Base-by-base conservation (phyloP, 768 basidiomycete species). In the Russula emetica region DNA sequence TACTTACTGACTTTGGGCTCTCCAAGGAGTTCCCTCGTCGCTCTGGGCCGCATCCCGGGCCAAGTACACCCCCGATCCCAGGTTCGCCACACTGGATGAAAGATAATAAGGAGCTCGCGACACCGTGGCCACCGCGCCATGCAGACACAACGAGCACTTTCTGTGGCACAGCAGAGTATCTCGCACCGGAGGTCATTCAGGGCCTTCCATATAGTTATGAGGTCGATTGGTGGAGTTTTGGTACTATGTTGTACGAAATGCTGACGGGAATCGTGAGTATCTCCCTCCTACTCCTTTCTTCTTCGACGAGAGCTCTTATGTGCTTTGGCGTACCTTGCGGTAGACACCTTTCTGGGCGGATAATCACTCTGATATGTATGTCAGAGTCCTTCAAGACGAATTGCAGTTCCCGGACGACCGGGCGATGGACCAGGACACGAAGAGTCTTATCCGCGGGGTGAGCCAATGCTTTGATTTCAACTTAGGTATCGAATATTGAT, bases 201-300 rank as follows among this genome's bases (percentile, higher is more conserved):
- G 92, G 94, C 1, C 74, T 90, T 69, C 83, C 87, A 22, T 96
- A 98, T 72, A 87, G 88, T 67, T 98, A 94, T 71, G 92, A 94
- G 69, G 93, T 96, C 24, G 96, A 98, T 73, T 96, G 94, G 92
- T 99, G 94, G 95, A 92, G 89, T 68, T 90, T 96, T 70, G 96
- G 96, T 40, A 98, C 96, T 66, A 96, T 98, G 90, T 77, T 98
- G 64, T 94, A 92, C 73, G 96, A 98, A 78, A 96, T 97, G 90
- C 77, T 98, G 76, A 91, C 92, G 44, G 96, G 96, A 30, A 90
- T 95, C 68, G 94, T 95, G 74, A 79, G 89, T 85, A 50, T 63
- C 53, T 70, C 52, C 59, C 70, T n/a, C 5, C 4, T 40, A 26
- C 24, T 36, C 38, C 13, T 58, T 54, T 63, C 58, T 68, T 18